These are phyloP conservation scores for Russula olivacea DNA, from an alignment of 768 basidiomycete species.

Conservation along the genomic window DNA sequence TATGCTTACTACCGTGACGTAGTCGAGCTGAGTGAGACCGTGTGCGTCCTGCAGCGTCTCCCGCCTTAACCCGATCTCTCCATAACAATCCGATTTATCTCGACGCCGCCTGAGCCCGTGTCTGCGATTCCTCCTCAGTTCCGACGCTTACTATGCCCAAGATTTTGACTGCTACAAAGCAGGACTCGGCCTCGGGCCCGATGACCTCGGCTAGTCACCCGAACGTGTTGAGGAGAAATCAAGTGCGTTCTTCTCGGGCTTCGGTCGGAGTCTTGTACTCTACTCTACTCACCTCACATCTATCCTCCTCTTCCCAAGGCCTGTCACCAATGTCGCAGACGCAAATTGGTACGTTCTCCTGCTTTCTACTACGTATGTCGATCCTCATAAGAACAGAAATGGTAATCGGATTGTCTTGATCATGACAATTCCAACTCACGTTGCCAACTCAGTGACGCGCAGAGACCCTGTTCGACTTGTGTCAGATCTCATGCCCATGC, in stretches of 20 bases:
- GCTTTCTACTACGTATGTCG: neutral
- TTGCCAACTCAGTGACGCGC: slow-evolving; percentile 51
- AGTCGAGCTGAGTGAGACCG: neutral
- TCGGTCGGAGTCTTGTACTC: neutral
- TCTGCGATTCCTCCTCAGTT: neutral
- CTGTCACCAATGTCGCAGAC: slow-evolving; percentile 58
- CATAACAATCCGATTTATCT: neutral
- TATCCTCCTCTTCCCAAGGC: slow-evolving; percentile 27
- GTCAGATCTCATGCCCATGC: slow-evolving; percentile 70
- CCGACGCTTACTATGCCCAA: slow-evolving; percentile 21
- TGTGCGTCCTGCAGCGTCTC: neutral
- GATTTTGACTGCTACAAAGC: slow-evolving; percentile 10
- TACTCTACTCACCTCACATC: neutral
- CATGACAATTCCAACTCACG: no score
- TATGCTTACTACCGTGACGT: no score
- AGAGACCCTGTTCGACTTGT: slow-evolving; percentile 72
- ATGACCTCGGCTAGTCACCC: slow-evolving; percentile 21
- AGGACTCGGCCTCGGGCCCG: slow-evolving; percentile 24
- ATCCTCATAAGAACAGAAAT: slow-evolving; percentile 26
- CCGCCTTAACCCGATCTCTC: neutral
- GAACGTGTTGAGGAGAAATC: slow-evolving; percentile 30
- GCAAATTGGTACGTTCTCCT: slow-evolving; percentile 56
- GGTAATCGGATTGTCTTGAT: slow-evolving; percentile 18
- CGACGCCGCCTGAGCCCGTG: slow-evolving; percentile 3
- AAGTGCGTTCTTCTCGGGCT: slow-evolving; percentile 26